These are phyloP conservation scores for Fusarium hainanense DNA, from an alignment of 2,329 filamentous ascomycete species.

Conservation along the genomic window DNA sequence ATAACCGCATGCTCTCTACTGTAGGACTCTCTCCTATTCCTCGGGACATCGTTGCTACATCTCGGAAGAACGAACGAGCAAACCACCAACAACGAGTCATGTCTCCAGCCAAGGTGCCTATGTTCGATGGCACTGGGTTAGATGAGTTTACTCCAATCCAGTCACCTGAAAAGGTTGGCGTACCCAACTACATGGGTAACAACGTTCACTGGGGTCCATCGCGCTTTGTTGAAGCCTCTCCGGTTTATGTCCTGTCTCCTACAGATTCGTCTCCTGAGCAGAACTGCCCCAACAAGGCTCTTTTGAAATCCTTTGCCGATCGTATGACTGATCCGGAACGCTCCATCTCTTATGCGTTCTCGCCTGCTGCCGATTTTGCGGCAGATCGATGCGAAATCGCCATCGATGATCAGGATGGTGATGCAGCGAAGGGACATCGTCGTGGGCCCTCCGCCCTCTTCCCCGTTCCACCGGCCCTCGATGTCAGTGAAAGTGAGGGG, in stretches of 20 bases:
- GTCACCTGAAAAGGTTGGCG: slow-evolving; percentile 5
- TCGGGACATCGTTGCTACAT: not conserved
- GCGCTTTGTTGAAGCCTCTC: slow-evolving; percentile 1
- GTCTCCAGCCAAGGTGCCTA: not conserved
- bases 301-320: slow-evolving; percentile 10
- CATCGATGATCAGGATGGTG: not conserved
- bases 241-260: not conserved
- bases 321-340: slow-evolving; percentile 9
- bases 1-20: not conserved
- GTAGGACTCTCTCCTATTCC: not conserved
- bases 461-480: not conserved
- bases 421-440: slow-evolving; percentile 4
- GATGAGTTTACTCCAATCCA: slow-evolving; percentile 16
- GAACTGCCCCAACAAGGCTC: not conserved
- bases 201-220: slow-evolving; percentile 6
- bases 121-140: not conserved
- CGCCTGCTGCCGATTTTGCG: slow-evolving; percentile 16
- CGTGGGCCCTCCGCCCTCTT: slow-evolving; percentile 16
- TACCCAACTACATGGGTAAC: not conserved
- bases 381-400: slow-evolving; percentile 18
- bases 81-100: not conserved
- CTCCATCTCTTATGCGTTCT: slow-evolving; percentile 7
- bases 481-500: slow-evolving; percentile 14
- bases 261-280: slow-evolving; percentile 9
- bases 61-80: not conserved